Evolutionary conservation across 2,329 filamentous ascomycete genomes (phyloP).

Genomic region (Arthrobotrys musiformis): DNA sequence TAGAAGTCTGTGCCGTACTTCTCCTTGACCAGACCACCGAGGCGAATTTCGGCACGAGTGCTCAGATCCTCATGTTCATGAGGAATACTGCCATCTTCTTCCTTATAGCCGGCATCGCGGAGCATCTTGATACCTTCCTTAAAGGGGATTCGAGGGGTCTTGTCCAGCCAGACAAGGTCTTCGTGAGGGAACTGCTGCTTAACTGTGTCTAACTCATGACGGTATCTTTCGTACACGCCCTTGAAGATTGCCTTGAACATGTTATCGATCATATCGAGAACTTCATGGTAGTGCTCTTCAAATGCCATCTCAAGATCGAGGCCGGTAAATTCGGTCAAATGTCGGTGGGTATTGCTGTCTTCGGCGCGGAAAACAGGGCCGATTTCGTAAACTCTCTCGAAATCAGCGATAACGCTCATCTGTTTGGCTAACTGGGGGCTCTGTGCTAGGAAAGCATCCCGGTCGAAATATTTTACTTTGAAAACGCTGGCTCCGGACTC

Average conservation of each 20-base stretch:
- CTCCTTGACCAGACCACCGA: slow-evolving; percentile 85
- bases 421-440: slow-evolving; percentile 93
- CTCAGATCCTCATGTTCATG: slow-evolving; percentile 78
- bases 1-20: slow-evolving; percentile 92
- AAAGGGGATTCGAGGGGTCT: slow-evolving; percentile 85
- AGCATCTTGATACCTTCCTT: slow-evolving; percentile 81
- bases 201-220: slow-evolving; percentile 79
- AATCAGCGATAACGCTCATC: slow-evolving; percentile 89
- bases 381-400: slow-evolving; percentile 88
- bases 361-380: slow-evolving; percentile 92
- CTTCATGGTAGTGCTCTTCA: slow-evolving; percentile 88
- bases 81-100: slow-evolving; percentile 78
- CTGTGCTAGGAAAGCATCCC: slow-evolving; percentile 87
- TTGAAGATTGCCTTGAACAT: slow-evolving; percentile 83
- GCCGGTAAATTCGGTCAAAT: slow-evolving; percentile 93
- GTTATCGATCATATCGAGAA: slow-evolving; percentile 79
- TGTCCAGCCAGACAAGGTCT: slow-evolving; percentile 85
- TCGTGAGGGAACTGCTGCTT: slow-evolving; percentile 87
- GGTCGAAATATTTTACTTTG: slow-evolving; percentile 88
- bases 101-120: slow-evolving; percentile 78
- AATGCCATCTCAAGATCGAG: slow-evolving; percentile 94
- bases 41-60: slow-evolving; percentile 85
- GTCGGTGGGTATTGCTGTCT: slow-evolving; percentile 93
- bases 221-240: slow-evolving; percentile 75
- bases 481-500: slow-evolving; percentile 93